These are phyloP conservation scores for Malassezia japonica DNA, from an alignment of 1,284 basidiomycete genomes.

Conservation along the genomic window DNA sequence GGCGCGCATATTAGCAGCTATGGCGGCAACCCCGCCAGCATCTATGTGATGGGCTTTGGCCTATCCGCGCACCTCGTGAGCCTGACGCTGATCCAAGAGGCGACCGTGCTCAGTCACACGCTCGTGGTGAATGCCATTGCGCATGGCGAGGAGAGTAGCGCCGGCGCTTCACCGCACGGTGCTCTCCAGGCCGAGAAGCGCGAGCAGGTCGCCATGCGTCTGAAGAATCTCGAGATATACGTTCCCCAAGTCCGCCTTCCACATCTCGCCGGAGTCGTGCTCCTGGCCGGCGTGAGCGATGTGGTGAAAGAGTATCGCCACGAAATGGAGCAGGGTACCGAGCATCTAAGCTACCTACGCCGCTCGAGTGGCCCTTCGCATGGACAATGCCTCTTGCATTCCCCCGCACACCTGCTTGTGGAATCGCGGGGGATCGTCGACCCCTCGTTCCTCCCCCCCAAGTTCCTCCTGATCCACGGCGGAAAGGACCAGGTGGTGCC, in stretches of 20 bases:
- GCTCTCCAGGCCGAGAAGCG: background rate
- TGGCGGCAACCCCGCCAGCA: constrained; percentile 46
- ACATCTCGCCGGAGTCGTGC: constrained; percentile 46
- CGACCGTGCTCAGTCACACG: constrained; percentile 42
- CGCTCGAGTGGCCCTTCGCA: constrained; percentile 48
- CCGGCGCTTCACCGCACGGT: background rate
- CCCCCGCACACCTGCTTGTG: constrained; percentile 49
- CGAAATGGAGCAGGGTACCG: constrained; percentile 47
- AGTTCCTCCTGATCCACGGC: constrained; percentile 50
- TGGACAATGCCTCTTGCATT: constrained; percentile 49
- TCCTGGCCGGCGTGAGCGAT: constrained; percentile 49
- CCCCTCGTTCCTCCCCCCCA: constrained; percentile 41
- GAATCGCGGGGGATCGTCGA: constrained; percentile 49
- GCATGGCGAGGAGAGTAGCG: background rate
- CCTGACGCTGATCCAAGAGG: constrained; percentile 48
- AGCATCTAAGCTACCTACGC: constrained; percentile 48
- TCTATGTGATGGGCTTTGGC: constrained; percentile 49
- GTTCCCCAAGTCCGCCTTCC: constrained; percentile 47
- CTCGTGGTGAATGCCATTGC: too few relatives aligned
- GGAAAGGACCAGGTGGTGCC: constrained; percentile 47
- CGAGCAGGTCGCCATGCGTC: too few relatives aligned
- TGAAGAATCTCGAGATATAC: constrained; percentile 47
- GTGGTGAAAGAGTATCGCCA: constrained; percentile 49
- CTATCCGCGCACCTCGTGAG: constrained; percentile 48
- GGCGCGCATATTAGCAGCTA: constrained; percentile 38